Evolutionary conservation across 306 rosid genomes (phyloP).

Genomic region (Glycine soja): DNA sequence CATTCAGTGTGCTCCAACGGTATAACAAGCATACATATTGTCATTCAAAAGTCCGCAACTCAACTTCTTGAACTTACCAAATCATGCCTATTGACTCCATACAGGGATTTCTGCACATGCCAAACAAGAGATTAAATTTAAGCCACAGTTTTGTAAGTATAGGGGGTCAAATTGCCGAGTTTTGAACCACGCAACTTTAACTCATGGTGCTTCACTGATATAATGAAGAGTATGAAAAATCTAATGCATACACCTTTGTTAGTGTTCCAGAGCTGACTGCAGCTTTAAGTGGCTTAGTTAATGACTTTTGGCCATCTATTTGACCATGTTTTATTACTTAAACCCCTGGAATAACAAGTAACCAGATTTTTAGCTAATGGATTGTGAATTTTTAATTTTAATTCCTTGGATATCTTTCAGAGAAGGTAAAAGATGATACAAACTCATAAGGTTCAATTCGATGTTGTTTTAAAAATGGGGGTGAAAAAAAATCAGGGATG

Average conservation of each 20-base stretch:
- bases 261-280: neutral
- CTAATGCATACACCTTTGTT: neutral
- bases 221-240: constrained; percentile 2
- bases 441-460: neutral
- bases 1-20: neutral
- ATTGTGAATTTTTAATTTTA: no score
- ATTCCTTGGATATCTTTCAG: no score
- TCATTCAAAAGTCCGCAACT: neutral
- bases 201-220: neutral
- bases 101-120: neutral
- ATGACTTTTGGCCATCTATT: neutral
- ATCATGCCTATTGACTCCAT: neutral
- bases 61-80: neutral
- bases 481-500: neutral
- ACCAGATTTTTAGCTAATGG: neutral
- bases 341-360: neutral
- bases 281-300: neutral
- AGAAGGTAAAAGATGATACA: no score
- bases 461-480: neutral
- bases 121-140: neutral
- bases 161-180: neutral
- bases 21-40: neutral
- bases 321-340: neutral
- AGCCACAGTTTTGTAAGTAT: neutral
- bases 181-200: neutral